Percentiles rank a stretch among this genome's conserved stretches.
phyloP scores from a whole-genome alignment of 2,329 filamentous ascomycete species.

The Sarocladium oryzae region DNA sequence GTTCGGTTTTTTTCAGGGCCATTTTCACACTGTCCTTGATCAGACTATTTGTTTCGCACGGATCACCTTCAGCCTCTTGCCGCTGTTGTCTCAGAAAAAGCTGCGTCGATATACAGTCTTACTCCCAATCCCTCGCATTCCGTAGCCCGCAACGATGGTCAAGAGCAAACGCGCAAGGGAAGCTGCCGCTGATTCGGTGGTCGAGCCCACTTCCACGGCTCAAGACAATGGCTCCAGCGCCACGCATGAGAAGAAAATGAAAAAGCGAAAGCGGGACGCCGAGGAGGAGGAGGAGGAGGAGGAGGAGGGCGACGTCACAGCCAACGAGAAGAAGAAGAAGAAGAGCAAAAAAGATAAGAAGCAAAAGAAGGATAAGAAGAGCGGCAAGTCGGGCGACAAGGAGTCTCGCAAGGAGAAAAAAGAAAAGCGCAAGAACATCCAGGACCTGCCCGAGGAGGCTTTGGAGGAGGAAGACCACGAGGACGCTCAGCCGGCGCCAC shows the following conservation, averaged over 20 bases:
- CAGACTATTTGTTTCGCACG: background rate
- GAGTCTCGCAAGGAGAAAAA: slow-evolving; percentile 34
- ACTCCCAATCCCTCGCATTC: background rate
- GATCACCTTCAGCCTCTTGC: background rate
- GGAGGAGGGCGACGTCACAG: slow-evolving; percentile 18
- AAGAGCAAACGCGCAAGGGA: slow-evolving; percentile 35
- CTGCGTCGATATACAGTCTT: background rate
- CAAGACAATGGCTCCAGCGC: slow-evolving; percentile 16
- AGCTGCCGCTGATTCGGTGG: slow-evolving; percentile 18
- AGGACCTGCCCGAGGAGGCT: slow-evolving; percentile 28
- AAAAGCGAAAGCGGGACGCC: slow-evolving; percentile 17
- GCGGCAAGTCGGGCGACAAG: slow-evolving; percentile 19
- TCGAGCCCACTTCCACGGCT: slow-evolving; percentile 20
- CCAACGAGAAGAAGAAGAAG: slow-evolving; percentile 24
- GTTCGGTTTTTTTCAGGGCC: too few species aligned
- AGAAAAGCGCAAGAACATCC: slow-evolving; percentile 32
- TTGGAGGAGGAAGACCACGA: slow-evolving; percentile 20
- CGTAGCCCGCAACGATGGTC: slow-evolving; percentile 17
- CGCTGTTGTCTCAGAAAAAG: slow-evolving; percentile 5
- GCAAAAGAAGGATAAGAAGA: slow-evolving; percentile 26
- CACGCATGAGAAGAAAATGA: slow-evolving; percentile 12
- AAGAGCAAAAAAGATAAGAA: slow-evolving; percentile 30
- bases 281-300: slow-evolving; percentile 17
- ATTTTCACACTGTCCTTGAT: background rate
- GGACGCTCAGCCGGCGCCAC: slow-evolving; percentile 15